Evolutionary conservation across 2,329 filamentous ascomycete species (phyloP), one percentile per base, ranked within the genome.

Genomic region (Fusarium sp.): DNA sequence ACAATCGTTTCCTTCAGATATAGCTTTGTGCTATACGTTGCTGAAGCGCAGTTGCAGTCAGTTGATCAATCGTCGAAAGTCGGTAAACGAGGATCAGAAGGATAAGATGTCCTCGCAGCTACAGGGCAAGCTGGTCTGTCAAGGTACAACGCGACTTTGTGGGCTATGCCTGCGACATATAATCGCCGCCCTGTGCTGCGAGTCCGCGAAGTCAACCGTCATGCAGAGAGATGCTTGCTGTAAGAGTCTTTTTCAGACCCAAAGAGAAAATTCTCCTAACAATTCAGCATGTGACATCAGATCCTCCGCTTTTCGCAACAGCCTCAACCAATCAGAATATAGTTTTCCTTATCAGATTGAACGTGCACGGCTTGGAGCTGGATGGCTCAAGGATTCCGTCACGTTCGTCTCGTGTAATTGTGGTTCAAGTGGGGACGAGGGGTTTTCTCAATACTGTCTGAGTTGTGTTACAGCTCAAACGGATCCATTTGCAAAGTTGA

Each of bases 231-330:
- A 69, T 70, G 67, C 55, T 53, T 71, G 44, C 52, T 56, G 58
- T 61, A 50, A 56, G 57, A 46, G 31, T 22, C 46, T 47, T 55
- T 64, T 42, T 63, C 44, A 25, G 38, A 39, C 36, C 36, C 52
- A 41, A 45, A 64, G 64, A 74, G 75, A 78, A 77, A 72, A 69
- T 71, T 76, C 73, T 77, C 70, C 75, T 70, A 73, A 72, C 54
- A 45, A 41, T 44, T n/a, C 66, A 44, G 63, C 75, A 77, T 77
- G 73, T 77, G 75, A 77, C 73, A 77, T 77, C 75, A 72, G 60
- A 47, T 13, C 29, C 20, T 45, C 67, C 73, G 63, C 59, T 56
- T 65, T 55, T 65, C 27, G 25, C 13, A n/a, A 17, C 3, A 2
- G 3, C 3, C 4, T 7, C 4, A 29, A n/a, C 75, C 71, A 76